phyloP scores from a whole-genome alignment of 2,329 filamentous ascomycete genomes.

The Xylaria sp. region DNA sequence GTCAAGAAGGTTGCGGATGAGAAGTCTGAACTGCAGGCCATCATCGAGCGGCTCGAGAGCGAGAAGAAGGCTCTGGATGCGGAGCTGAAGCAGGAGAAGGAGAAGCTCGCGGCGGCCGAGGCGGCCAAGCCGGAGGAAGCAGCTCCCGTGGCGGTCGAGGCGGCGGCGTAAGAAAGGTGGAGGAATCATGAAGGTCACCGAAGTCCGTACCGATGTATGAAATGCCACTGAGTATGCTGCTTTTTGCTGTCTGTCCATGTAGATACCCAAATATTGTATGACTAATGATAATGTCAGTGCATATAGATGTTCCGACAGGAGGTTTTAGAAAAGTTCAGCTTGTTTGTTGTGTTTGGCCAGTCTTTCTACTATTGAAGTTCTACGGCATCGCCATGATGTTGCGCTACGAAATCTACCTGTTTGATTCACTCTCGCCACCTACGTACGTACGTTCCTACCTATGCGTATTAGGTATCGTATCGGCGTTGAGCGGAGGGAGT shows the following conservation, averaged over 20 bases:
- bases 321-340: not conserved
- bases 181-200: constrained; percentile 5
- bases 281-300: constrained; percentile 28
- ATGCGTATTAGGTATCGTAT: too few species aligned
- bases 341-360: not conserved
- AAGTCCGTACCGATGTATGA: constrained; percentile 15
- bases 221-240: constrained; percentile 11
- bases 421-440: too few species aligned
- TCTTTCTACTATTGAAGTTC: not conserved
- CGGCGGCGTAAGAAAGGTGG: constrained; percentile 12
- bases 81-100: constrained; percentile 20
- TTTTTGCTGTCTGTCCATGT: constrained; percentile 17
- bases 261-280: constrained; percentile 23
- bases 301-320: not conserved
- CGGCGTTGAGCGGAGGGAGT: too few species aligned
- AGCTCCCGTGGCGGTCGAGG: constrained; percentile 7
- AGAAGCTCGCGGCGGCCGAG: constrained; percentile 8
- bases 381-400: too few species aligned
- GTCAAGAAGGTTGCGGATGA: constrained; percentile 20
- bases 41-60: constrained; percentile 21
- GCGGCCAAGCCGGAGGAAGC: constrained; percentile 17
- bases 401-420: too few species aligned
- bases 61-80: constrained; percentile 28
- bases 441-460: too few species aligned
- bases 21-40: constrained; percentile 23